phyloP scores from a whole-genome alignment of 2,329 filamentous ascomycete genomes.

The Neofusicoccum umdonicola region DNA sequence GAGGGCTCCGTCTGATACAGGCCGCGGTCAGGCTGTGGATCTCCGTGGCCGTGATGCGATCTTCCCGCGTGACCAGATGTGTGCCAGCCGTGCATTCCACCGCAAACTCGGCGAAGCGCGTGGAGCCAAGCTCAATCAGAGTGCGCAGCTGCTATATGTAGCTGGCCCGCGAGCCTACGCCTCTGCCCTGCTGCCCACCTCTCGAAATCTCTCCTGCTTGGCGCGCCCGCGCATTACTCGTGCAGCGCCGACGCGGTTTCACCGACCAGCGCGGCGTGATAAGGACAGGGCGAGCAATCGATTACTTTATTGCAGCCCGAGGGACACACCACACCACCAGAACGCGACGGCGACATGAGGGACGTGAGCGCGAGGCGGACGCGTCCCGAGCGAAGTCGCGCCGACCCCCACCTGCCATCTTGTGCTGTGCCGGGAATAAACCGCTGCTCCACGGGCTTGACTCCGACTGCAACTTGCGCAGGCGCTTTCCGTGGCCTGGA shows the following conservation, averaged over 20 bases:
- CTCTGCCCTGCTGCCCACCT: not conserved
- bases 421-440: not conserved
- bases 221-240: not conserved
- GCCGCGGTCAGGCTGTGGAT: constrained; percentile 12
- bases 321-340: not conserved
- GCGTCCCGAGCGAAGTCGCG: constrained; percentile 6
- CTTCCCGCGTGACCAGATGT: constrained; percentile 15
- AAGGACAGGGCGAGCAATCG: constrained; percentile 1
- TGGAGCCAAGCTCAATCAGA: not conserved
- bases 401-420: not conserved
- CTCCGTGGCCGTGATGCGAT: constrained; percentile 12
- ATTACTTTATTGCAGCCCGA: not conserved
- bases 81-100: constrained; percentile 10
- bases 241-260: not conserved
- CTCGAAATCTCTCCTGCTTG: not conserved
- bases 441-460: not conserved
- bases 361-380: constrained; percentile 2
- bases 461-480: too few relatives aligned
- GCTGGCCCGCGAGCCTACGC: not conserved
- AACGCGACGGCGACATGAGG: not conserved
- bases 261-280: not conserved
- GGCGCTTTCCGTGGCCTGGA: too few relatives aligned
- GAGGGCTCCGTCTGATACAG: not conserved
- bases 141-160: not conserved
- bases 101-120: not conserved